phyloP scores from a whole-genome alignment of 768 basidiomycete species.

The Chalciporus piperatus region DNA sequence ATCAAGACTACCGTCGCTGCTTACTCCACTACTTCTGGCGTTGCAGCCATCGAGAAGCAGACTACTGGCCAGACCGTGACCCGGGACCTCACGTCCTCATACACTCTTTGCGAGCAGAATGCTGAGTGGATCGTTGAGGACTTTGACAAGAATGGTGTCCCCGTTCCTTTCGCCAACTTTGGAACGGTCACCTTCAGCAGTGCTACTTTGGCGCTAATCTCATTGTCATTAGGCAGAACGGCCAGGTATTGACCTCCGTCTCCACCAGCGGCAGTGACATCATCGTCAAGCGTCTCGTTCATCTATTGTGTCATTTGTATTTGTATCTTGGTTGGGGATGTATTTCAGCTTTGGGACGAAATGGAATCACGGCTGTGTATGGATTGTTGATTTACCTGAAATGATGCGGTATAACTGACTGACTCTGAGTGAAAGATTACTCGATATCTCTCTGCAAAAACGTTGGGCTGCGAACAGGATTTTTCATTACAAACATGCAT shows the following conservation, averaged over 20 bases:
- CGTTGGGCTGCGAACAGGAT: too few species aligned
- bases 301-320: neutral
- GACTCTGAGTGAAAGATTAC: neutral
- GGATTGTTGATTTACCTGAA: too few species aligned
- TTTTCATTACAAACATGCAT: too few species aligned
- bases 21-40: constrained; percentile 18
- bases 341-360: neutral
- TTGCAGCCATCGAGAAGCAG: constrained; percentile 17
- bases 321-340: neutral
- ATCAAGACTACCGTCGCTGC: constrained; percentile 17
- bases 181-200: constrained; percentile 17
- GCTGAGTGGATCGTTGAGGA: constrained; percentile 27
- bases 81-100: constrained; percentile 7
- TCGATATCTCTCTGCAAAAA: too few species aligned
- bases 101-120: constrained; percentile 14
- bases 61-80: constrained; percentile 10
- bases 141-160: neutral
- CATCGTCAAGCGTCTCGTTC: constrained; percentile 1
- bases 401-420: too few species aligned
- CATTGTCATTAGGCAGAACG: constrained; percentile 12
- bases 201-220: constrained; percentile 8
- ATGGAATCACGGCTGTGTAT: neutral
- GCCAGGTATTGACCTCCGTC: constrained; percentile 10
- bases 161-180: constrained; percentile 17
- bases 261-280: neutral